Conservation (phyloP, 495 filamentous ascomycete species). For the Bathelium albidoporum region DNA sequence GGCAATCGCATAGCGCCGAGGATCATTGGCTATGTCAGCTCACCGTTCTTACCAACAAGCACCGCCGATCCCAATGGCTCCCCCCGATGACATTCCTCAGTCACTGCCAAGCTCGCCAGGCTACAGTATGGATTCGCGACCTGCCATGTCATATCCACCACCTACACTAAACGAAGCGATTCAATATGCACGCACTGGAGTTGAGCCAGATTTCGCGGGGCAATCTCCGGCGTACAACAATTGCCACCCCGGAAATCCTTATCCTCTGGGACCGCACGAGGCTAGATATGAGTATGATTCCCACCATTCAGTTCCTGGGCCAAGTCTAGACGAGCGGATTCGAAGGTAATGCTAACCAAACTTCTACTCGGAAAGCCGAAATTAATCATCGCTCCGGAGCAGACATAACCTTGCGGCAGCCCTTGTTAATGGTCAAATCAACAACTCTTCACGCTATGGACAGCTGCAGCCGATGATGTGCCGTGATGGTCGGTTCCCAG, state of each 20-base stretch:
- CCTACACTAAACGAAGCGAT: neutral
- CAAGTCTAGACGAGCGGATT: neutral
- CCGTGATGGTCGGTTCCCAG: constrained; percentile 24
- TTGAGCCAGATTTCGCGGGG: neutral
- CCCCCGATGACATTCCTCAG: neutral
- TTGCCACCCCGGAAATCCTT: neutral
- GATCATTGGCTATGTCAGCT: neutral
- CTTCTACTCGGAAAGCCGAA: neutral
- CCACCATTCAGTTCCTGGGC: neutral
- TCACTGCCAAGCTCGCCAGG: neutral
- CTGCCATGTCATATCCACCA: neutral
- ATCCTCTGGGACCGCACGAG: neutral
- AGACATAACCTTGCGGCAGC: constrained; percentile 30
- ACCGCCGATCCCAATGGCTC: neutral
- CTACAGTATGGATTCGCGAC: neutral
- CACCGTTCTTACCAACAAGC: neutral
- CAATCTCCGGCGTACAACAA: neutral
- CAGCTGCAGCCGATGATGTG: constrained; percentile 33
- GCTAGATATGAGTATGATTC: neutral
- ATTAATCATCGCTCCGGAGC: neutral
- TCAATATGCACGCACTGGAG: neutral
- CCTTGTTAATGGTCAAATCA: constrained; percentile 26
- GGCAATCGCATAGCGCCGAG: neutral
- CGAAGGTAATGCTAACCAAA: neutral
- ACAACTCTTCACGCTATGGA: constrained; percentile 12